These are phyloP conservation scores for Arabidopsis arenosa DNA, from an alignment of 345 rosid species.

Conservation along the genomic window DNA sequence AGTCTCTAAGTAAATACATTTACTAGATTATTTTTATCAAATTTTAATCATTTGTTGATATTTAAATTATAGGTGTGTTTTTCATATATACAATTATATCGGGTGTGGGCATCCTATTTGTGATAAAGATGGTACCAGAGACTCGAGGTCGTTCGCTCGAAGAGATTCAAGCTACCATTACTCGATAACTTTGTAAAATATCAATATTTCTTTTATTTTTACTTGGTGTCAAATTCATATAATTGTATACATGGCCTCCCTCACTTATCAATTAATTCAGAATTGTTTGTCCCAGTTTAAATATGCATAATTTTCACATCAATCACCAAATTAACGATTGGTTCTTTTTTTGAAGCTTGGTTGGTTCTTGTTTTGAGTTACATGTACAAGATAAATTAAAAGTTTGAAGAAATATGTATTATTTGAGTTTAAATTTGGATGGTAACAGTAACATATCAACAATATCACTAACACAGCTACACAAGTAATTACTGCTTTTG, in stretches of 20 bases:
- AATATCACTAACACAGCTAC: too few relatives aligned
- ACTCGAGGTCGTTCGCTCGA: constrained; percentile 79
- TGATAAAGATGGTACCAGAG: constrained; percentile 76
- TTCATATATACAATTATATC: constrained; percentile 64
- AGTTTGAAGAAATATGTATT: background rate
- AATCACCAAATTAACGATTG: background rate
- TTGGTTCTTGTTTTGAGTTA: background rate
- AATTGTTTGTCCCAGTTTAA: constrained; percentile 7
- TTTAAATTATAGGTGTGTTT: constrained; percentile 59
- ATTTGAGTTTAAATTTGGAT: background rate
- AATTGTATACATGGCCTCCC: background rate
- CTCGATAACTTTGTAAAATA: constrained; percentile 31
- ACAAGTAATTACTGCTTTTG: background rate
- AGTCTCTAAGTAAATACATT: constrained; percentile 1
- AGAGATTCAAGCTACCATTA: constrained; percentile 67
- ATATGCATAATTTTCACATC: constrained; percentile 6
- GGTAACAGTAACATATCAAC: background rate
- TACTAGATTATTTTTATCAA: constrained; percentile 9
- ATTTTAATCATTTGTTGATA: background rate
- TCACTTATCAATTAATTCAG: background rate
- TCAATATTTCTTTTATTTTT: constrained; percentile 3
- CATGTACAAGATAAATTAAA: background rate
- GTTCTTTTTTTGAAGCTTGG: background rate
- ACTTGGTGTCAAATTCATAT: constrained; percentile 17
- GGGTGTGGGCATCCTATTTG: constrained; percentile 65